Evolutionary conservation across 1,284 basidiomycete genomes (phyloP), one percentile per base, ranked within the genome.

Genomic region (Schizopora paradoxa): DNA sequence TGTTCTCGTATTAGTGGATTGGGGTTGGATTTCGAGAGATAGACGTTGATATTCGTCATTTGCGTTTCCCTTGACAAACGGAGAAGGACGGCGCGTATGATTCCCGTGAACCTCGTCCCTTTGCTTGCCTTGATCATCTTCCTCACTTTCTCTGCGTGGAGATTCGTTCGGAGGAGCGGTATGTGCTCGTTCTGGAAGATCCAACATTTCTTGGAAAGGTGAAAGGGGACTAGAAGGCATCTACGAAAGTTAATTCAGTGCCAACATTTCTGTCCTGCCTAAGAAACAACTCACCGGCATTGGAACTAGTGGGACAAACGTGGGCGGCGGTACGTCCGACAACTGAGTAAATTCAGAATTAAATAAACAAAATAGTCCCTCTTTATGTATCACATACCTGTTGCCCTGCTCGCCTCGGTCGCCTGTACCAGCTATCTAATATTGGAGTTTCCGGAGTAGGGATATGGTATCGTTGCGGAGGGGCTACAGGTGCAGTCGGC

Each of bases 201-300:
- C 69, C 70, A 86, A 72, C 46, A 70, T 69, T 38, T 67, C 66
- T 5, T 47, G 28, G 43, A 48, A 47, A 19, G 40, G 45, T 18
- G 43, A 36, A n/a, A 34, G 45, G 39, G 41, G 27, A 5, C 40
- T 41, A 13, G 11, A 28, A 16, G 14, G 19, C 44, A 48, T 32
- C 43, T 46, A 21, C 49, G 50, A 45, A 54, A 45, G 49, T 48
- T 54, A 40, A n/a, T n/a, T 47, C 41, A 18, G 48, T 27, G 11
- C 25, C 13, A 37, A 27, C 14, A 25, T 35, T 25, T 27, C 22
- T 25, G 13, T 25, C 19, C 14, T 7, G 32, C 11, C 19, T 6
- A 36, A 19, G 22, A 11, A 8, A 2, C 25, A 28, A 11, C 31
- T 47, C 25, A 40, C 43, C 22, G 48, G 47, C 6, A 49, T 38